These are phyloP conservation scores for Calonectria honghensis DNA, from an alignment of 2,329 filamentous ascomycete genomes.

Conservation along the genomic window DNA sequence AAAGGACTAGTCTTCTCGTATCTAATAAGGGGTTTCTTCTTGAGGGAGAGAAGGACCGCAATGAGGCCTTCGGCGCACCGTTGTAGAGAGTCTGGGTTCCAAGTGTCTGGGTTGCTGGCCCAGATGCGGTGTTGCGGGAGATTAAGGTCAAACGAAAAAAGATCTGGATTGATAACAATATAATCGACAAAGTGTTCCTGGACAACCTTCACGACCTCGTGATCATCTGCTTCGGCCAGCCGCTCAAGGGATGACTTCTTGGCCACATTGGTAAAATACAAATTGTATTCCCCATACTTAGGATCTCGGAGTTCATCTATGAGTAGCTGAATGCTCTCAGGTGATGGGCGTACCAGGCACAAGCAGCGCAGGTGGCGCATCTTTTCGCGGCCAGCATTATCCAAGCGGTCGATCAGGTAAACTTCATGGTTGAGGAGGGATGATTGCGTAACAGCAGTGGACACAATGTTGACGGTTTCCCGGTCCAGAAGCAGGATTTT, in stretches of 20 bases:
- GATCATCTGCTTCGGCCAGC: constrained; percentile 95
- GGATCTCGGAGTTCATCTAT: constrained; percentile 97
- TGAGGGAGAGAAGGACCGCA: constrained; percentile 89
- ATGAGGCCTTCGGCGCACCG: constrained; percentile 91
- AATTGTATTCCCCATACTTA: constrained; percentile 97
- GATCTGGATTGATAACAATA: constrained; percentile 93
- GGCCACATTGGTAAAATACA: constrained; percentile 98
- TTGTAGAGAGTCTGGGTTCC: constrained; percentile 92
- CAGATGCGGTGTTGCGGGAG: constrained; percentile 86
- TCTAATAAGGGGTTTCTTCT: constrained; percentile 96
- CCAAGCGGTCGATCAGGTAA: constrained; percentile 96
- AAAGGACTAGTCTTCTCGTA: constrained; percentile 94
- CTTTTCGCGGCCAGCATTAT: constrained; percentile 93
- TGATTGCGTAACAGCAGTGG: constrained; percentile 96
- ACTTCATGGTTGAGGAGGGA: constrained; percentile 96
- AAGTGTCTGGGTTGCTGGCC: constrained; percentile 87
- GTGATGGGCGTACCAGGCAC: constrained; percentile 93
- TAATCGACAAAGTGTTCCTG: constrained; percentile 99
- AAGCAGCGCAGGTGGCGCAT: constrained; percentile 97
- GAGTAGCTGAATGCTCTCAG: constrained; percentile 93
- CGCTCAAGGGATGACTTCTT: constrained; percentile 97
- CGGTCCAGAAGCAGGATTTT: constrained; percentile 96
- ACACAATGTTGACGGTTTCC: constrained; percentile 95
- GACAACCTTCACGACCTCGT: constrained; percentile 95
- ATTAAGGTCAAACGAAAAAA: constrained; percentile 86